Evolutionary conservation across 2,329 filamentous ascomycete species (phyloP).

Genomic region (Ophiocordyceps robertsii): DNA sequence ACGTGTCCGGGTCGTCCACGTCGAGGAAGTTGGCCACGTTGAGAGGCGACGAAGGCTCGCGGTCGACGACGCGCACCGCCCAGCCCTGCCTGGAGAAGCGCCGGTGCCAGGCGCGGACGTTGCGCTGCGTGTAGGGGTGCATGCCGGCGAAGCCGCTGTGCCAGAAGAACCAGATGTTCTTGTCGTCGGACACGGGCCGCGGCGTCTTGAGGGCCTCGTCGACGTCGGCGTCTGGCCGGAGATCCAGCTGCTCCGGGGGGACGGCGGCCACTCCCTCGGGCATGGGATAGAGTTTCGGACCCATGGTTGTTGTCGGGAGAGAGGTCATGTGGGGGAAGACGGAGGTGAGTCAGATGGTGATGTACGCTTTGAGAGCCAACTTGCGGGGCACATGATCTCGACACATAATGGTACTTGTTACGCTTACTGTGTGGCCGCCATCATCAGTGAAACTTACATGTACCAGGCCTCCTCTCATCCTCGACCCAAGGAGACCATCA

Average conservation of each 20-base stretch:
- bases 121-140: slow-evolving; percentile 38
- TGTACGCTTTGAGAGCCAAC: too few relatives aligned
- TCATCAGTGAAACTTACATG: too few relatives aligned
- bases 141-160: slow-evolving; percentile 33
- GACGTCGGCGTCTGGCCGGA: slow-evolving; percentile 30
- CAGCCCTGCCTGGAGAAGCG: slow-evolving; percentile 37
- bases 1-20: slow-evolving; percentile 23
- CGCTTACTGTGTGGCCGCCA: too few relatives aligned
- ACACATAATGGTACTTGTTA: too few relatives aligned
- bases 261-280: slow-evolving; percentile 25
- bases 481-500: too few relatives aligned
- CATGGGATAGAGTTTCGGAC: slow-evolving; percentile 2
- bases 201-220: slow-evolving; percentile 27
- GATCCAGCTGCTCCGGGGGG: slow-evolving; percentile 25
- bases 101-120: slow-evolving; percentile 38
- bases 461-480: too few relatives aligned
- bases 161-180: slow-evolving; percentile 49
- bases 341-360: too few relatives aligned
- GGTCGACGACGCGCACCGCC: slow-evolving; percentile 37
- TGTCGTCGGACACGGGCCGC: slow-evolving; percentile 24
- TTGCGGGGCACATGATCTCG: too few relatives aligned
- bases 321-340: too few relatives aligned
- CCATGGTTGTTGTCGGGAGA: too few relatives aligned
- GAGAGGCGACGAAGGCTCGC: slow-evolving; percentile 25
- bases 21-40: slow-evolving; percentile 37